A percentile compares a stretch with the other conserved stretches of the same genome.
Conservation (phyloP, 495 filamentous ascomycete genomes). For the Lepraria neglecta region DNA sequence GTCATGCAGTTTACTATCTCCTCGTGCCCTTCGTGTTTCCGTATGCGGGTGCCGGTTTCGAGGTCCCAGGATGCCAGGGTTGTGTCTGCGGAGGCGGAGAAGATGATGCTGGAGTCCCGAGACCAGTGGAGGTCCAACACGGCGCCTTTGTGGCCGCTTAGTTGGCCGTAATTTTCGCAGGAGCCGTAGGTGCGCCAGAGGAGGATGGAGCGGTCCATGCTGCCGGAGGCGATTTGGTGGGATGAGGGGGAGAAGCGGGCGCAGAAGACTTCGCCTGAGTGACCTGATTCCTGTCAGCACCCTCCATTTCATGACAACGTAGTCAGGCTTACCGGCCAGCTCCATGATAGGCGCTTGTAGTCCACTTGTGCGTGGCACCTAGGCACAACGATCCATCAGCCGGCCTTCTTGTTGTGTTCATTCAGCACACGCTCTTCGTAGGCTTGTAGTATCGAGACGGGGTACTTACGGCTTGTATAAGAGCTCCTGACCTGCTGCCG, state of each 20-base stretch:
- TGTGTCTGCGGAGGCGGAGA: slow-evolving; percentile 89
- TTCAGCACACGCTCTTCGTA: slow-evolving; percentile 22
- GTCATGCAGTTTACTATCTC: slow-evolving; percentile 89
- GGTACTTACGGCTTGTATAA: slow-evolving; percentile 73
- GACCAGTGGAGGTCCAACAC: slow-evolving; percentile 94
- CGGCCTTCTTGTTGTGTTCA: slow-evolving; percentile 23
- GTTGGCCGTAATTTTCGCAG: slow-evolving; percentile 85
- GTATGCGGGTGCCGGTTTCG: slow-evolving; percentile 78
- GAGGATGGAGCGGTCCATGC: slow-evolving; percentile 90
- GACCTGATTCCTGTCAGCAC: slow-evolving; percentile 38
- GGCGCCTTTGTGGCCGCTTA: slow-evolving; percentile 84
- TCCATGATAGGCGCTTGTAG: slow-evolving; percentile 94
- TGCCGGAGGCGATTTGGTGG: slow-evolving; percentile 85
- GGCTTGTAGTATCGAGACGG: slow-evolving; percentile 5
- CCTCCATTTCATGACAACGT: not conserved
- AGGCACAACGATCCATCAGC: slow-evolving; percentile 33
- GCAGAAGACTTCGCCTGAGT: slow-evolving; percentile 80
- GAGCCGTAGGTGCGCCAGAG: slow-evolving; percentile 88
- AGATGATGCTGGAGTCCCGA: slow-evolving; percentile 81
- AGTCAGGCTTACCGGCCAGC: slow-evolving; percentile 53
- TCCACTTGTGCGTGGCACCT: slow-evolving; percentile 78
- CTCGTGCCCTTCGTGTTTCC: slow-evolving; percentile 86
- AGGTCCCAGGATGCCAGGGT: slow-evolving; percentile 92
- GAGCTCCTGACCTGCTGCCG: slow-evolving; percentile 60
- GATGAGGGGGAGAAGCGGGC: slow-evolving; percentile 84